Evolutionary conservation across 495 filamentous ascomycete genomes (phyloP).

Genomic region (Tuber microsphaerosporum): DNA sequence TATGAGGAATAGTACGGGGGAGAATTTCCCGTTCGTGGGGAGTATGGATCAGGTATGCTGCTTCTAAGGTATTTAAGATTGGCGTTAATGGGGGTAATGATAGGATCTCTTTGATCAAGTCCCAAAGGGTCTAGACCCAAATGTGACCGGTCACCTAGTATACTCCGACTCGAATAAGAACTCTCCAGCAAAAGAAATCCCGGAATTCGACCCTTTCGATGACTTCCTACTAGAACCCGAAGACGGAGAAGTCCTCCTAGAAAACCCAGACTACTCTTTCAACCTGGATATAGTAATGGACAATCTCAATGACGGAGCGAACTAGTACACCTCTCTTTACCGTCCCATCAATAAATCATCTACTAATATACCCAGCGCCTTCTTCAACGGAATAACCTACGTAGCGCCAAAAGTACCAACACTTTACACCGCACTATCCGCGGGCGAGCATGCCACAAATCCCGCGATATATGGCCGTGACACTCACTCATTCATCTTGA

Average conservation of each 20-base stretch:
- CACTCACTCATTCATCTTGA: slow-evolving; percentile 62
- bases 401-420: slow-evolving; percentile 67
- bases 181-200: slow-evolving; percentile 51
- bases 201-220: slow-evolving; percentile 61
- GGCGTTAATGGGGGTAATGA: neutral
- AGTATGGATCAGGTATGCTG: slow-evolving; percentile 54
- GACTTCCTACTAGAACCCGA: slow-evolving; percentile 63
- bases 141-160: slow-evolving; percentile 71
- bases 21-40: slow-evolving; percentile 61
- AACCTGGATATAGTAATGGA: slow-evolving; percentile 62
- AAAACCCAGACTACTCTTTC: slow-evolving; percentile 55
- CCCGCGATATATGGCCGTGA: slow-evolving; percentile 64
- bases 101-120: slow-evolving; percentile 64
- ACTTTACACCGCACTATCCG: slow-evolving; percentile 64
- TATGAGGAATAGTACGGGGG: slow-evolving; percentile 55
- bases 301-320: slow-evolving; percentile 65
- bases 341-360: neutral
- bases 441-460: slow-evolving; percentile 57
- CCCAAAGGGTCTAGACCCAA: slow-evolving; percentile 60
- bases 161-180: slow-evolving; percentile 58
- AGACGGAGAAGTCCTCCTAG: slow-evolving; percentile 54
- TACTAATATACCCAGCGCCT: slow-evolving; percentile 50
- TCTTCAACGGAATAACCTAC: slow-evolving; percentile 77
- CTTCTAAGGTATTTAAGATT: slow-evolving; percentile 42
- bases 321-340: slow-evolving; percentile 52